phyloP scores from a whole-genome alignment of 495 filamentous ascomycete species.

The Hyaloscypha variabilis region DNA sequence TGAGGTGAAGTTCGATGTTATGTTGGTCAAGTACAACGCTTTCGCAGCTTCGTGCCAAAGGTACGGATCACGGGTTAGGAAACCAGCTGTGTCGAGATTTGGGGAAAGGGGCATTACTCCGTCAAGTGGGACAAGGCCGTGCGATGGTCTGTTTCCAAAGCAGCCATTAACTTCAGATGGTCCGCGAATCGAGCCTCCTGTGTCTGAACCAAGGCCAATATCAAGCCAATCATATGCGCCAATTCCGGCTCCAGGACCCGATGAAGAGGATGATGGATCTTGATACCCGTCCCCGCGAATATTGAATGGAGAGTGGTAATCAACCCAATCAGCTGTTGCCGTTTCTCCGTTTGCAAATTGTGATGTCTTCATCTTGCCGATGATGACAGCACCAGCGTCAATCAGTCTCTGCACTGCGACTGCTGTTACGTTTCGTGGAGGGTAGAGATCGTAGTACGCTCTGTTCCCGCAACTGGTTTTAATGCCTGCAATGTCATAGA shows the following conservation, averaged over 20 bases:
- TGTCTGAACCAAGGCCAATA: constrained; percentile 50
- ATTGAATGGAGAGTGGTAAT: constrained; percentile 57
- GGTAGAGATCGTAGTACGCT: constrained; percentile 57
- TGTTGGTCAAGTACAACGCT: constrained; percentile 47
- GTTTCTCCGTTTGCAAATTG: constrained; percentile 61
- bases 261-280: constrained; percentile 46
- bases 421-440: constrained; percentile 46
- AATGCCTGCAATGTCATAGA: constrained; percentile 58
- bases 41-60: constrained; percentile 48
- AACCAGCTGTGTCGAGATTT: constrained; percentile 50
- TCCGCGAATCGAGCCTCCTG: constrained; percentile 42
- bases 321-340: constrained; percentile 35
- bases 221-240: constrained; percentile 61
- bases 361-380: constrained; percentile 61
- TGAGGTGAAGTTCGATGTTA: constrained; percentile 39
- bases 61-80: constrained; percentile 48
- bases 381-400: constrained; percentile 58
- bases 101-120: constrained; percentile 48
- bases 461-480: constrained; percentile 57
- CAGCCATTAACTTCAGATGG: constrained; percentile 39
- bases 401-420: constrained; percentile 56
- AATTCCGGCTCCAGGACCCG: constrained; percentile 49
- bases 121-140: constrained; percentile 39
- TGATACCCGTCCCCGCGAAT: constrained; percentile 61
- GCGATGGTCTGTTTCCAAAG: constrained; percentile 37